Evolutionary conservation across 2,329 filamentous ascomycete genomes (phyloP), one percentile per base, ranked within the genome.

Genomic region (Tothia fuscella): DNA sequence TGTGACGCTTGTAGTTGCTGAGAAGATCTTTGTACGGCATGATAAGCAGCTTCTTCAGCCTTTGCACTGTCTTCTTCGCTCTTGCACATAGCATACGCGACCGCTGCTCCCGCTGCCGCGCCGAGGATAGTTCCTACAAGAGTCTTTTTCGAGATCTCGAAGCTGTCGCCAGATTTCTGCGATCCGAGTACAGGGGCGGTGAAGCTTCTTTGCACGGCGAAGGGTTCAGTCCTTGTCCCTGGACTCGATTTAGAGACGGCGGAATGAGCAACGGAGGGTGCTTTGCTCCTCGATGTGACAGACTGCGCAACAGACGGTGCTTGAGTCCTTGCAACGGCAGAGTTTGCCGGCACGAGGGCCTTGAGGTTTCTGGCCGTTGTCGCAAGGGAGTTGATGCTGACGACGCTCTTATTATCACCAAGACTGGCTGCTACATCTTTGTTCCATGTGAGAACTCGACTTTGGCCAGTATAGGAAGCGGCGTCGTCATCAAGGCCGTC

Each of bases 41-140:
- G 12, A 22, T 37, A 28, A 12, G 30, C 28, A 13, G 5, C 17
- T n/a, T 13, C 20, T 19, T 42, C 38, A 7, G 16, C 19, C n/a
- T 35, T 41, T n/a, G 39, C 37, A 25, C 64, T 67, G 39, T 66
- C 62, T 38, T 56, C 53, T 48, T 82, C 78, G 45, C 70, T 69
- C 49, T 73, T 77, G 48, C 77, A 70, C 65, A 86, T 78, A 17
- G 76, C 78, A 60, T 91, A 93, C 7, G 83, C 80, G 30, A 83
- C 66, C 7, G 80, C 82, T 26, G 80, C 82, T 29, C 82, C 82
- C 14, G 83, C 83, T 13, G 83, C 84, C 24, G 82, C 83, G 32
- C 84, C 85, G 37, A 93, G 69, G 9, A 93, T 66, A 6, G 82
- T 81, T 6, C 85, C 82, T 34, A 91, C 70, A 31, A 88, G 69